phyloP scores from a whole-genome alignment of 345 rosid genomes.

The Rhodomyrtus tomentosa region DNA sequence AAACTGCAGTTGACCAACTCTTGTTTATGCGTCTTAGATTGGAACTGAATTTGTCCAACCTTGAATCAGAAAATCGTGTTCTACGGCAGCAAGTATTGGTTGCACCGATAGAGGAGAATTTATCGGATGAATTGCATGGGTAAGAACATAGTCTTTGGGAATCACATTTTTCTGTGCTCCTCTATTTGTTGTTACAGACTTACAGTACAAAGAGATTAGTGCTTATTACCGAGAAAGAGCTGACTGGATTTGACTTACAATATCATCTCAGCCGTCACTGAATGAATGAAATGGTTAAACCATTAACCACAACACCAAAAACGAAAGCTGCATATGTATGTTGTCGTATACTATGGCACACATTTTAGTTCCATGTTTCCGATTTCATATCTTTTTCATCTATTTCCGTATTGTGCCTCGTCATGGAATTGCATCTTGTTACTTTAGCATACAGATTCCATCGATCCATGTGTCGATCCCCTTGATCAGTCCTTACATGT shows the following conservation, averaged over 20 bases:
- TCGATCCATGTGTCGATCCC: not conserved
- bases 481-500: not conserved
- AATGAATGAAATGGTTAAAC: not conserved
- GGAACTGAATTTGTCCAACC: conserved; percentile 89
- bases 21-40: conserved; percentile 31
- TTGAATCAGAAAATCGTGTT: conserved; percentile 94
- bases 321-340: not conserved
- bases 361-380: not conserved
- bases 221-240: not conserved
- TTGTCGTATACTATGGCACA: not conserved
- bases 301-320: not conserved
- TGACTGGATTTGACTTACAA: not conserved
- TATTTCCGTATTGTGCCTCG: not conserved
- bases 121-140: conserved; percentile 43
- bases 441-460: not conserved
- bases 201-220: not conserved
- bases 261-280: not conserved
- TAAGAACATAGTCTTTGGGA: conserved; percentile 17
- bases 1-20: not conserved
- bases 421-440: not conserved
- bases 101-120: conserved; percentile 70
- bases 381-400: not conserved
- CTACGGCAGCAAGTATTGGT: conserved; percentile 93
- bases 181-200: not conserved
- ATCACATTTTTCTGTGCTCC: not conserved